These are phyloP conservation scores for Hortiboletus campestris DNA, from an alignment of 768 basidiomycete genomes.

Conservation along the genomic window DNA sequence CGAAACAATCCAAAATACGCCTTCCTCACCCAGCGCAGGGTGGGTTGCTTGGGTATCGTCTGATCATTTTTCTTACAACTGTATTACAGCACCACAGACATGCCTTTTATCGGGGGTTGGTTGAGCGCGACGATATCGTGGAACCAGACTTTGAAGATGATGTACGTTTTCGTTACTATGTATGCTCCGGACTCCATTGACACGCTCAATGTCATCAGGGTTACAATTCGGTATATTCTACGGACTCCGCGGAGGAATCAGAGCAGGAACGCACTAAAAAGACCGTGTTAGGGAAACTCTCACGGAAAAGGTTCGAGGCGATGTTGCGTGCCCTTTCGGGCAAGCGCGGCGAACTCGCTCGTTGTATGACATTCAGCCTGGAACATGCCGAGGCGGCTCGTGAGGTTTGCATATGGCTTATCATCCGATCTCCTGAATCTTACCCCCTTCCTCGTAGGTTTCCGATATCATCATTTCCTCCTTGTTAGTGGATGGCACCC, in stretches of 20 bases:
- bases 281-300: slow-evolving; percentile 72
- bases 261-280: slow-evolving; percentile 82
- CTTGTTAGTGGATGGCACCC: slow-evolving; percentile 83
- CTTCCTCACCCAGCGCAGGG: slow-evolving; percentile 64
- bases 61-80: slow-evolving; percentile 2
- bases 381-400: slow-evolving; percentile 95
- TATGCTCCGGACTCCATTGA: slow-evolving; percentile 5
- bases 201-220: slow-evolving; percentile 52
- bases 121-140: slow-evolving; percentile 52
- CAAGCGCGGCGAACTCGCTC: slow-evolving; percentile 84
- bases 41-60: slow-evolving; percentile 27
- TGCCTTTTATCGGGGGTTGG: slow-evolving; percentile 65
- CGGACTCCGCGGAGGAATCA: slow-evolving; percentile 92
- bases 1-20: slow-evolving; percentile 77
- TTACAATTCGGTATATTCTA: slow-evolving; percentile 85
- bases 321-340: slow-evolving; percentile 88
- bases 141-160: slow-evolving; percentile 83
- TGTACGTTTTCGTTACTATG: slow-evolving; percentile 35
- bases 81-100: slow-evolving; percentile 62
- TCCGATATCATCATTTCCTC: slow-evolving; percentile 89
- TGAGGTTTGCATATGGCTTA: slow-evolving; percentile 53
- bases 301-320: slow-evolving; percentile 82
- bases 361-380: slow-evolving; percentile 96
- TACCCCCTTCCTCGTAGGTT: slow-evolving; percentile 49
- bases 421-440: neutral